Evolutionary conservation across 2,329 filamentous ascomycete genomes (phyloP).

Genomic region (Fusarium pseudocircinatum): DNA sequence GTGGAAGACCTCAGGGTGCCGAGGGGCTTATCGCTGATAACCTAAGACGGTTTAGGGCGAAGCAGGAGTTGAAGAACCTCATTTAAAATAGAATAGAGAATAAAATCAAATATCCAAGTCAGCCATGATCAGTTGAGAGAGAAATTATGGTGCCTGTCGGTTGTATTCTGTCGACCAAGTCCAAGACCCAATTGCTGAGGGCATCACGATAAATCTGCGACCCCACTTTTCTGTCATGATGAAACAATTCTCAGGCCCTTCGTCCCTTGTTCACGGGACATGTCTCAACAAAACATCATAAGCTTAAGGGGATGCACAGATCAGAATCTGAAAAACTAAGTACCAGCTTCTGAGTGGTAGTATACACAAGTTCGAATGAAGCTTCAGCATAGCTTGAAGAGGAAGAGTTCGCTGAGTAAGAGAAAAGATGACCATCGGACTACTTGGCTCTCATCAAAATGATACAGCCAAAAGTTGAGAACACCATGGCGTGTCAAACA

Average conservation of each 20-base stretch:
- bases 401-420: fast-evolving
- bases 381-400: too few relatives aligned
- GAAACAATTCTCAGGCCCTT: fast-evolving
- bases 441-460: not conserved
- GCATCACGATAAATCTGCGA: fast-evolving
- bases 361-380: too few relatives aligned
- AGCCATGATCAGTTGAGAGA: not conserved
- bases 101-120: not conserved
- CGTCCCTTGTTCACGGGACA: fast-evolving
- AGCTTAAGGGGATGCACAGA: fast-evolving
- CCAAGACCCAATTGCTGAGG: not conserved
- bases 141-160: too few relatives aligned
- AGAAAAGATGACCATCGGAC: fast-evolving
- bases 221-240: not conserved
- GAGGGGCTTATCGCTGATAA: conserved; percentile 70
- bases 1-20: conserved; percentile 67
- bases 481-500: not conserved
- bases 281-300: fast-evolving
- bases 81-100: conserved; percentile 26
- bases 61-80: conserved; percentile 67
- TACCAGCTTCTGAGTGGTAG: too few relatives aligned
- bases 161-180: too few relatives aligned
- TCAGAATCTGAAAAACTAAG: too few relatives aligned
- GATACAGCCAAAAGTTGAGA: too few relatives aligned
- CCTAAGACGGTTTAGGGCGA: conserved; percentile 66